phyloP scores from a whole-genome alignment of 1,284 basidiomycete species.

The Xerocomus nothofagi region DNA sequence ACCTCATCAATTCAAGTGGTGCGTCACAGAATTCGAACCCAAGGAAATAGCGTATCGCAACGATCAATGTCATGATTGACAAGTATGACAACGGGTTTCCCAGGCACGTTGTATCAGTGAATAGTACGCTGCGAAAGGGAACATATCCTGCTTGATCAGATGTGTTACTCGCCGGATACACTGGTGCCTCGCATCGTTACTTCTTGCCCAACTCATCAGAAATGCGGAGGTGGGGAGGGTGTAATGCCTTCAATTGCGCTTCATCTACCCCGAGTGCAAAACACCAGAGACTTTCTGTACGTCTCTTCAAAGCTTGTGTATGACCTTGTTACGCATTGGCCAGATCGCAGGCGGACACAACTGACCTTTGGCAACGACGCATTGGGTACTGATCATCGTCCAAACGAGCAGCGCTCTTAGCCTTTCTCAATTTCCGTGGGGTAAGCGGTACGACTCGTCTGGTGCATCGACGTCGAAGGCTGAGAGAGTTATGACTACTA shows the following conservation, averaged over 20 bases:
- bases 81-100: conserved; percentile 5
- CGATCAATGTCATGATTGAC: conserved; percentile 11
- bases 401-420: conserved; percentile 27
- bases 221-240: not conserved
- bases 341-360: conserved; percentile 33
- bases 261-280: conserved; percentile 3
- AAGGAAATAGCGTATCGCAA: not conserved
- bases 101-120: not conserved
- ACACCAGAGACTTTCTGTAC: conserved; percentile 9
- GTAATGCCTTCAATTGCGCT: conserved; percentile 11
- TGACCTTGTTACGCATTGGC: conserved; percentile 32
- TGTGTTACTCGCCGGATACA: conserved; percentile 14
- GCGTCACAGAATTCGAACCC: not conserved
- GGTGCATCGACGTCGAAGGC: not conserved
- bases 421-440: conserved; percentile 7
- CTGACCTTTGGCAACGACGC: conserved; percentile 34
- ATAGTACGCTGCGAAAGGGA: not conserved
- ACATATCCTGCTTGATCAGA: not conserved
- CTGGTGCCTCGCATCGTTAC: conserved; percentile 12
- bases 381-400: conserved; percentile 37
- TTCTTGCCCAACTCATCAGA: conserved; percentile 2
- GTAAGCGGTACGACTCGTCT: not conserved
- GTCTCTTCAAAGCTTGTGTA: conserved; percentile 12
- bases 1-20: not conserved
- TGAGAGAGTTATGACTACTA: conserved; percentile 6